A percentile compares a stretch with the other conserved stretches of the same genome.
Conservation (phyloP, 495 filamentous ascomycete species). For the Xylaria intraflava region DNA sequence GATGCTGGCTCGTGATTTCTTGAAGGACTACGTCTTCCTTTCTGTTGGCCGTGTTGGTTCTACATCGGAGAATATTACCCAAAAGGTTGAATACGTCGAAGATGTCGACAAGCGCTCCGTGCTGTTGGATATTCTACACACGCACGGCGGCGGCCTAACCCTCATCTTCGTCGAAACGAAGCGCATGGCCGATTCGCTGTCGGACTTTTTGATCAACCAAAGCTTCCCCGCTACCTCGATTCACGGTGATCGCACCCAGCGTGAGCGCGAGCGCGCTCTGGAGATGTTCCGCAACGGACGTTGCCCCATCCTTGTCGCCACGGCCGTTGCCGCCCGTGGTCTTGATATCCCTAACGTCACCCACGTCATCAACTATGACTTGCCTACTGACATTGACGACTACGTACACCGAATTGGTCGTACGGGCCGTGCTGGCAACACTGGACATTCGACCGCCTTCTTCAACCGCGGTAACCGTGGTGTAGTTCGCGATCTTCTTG, state of each 20-base stretch:
- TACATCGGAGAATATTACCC: slow-evolving; percentile 99
- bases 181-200: slow-evolving; percentile 97
- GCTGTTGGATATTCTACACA: slow-evolving; percentile 93
- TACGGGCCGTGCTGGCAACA: slow-evolving; percentile 99
- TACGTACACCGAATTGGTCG: slow-evolving; percentile 99
- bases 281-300: slow-evolving; percentile 94
- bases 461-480: slow-evolving; percentile 99
- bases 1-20: slow-evolving; percentile 95
- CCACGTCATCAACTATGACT: slow-evolving; percentile 98
- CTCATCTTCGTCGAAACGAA: slow-evolving; percentile 99
- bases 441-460: slow-evolving; percentile 95
- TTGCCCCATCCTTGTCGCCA: slow-evolving; percentile 94
- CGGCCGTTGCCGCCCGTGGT: slow-evolving; percentile 90
- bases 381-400: slow-evolving; percentile 97
- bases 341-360: slow-evolving; percentile 98
- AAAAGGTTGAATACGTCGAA: slow-evolving; percentile 97
- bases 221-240: slow-evolving; percentile 98
- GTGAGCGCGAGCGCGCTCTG: slow-evolving; percentile 94
- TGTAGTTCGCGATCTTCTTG: slow-evolving; percentile 89
- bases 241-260: slow-evolving; percentile 96
- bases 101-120: slow-evolving; percentile 96
- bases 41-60: slow-evolving; percentile 98
- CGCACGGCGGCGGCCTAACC: slow-evolving; percentile 82
- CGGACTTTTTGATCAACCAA: slow-evolving; percentile 96
- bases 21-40: slow-evolving; percentile 97